Evolutionary conservation across 768 basidiomycete genomes (phyloP).

Genomic region (Suillus discolor): DNA sequence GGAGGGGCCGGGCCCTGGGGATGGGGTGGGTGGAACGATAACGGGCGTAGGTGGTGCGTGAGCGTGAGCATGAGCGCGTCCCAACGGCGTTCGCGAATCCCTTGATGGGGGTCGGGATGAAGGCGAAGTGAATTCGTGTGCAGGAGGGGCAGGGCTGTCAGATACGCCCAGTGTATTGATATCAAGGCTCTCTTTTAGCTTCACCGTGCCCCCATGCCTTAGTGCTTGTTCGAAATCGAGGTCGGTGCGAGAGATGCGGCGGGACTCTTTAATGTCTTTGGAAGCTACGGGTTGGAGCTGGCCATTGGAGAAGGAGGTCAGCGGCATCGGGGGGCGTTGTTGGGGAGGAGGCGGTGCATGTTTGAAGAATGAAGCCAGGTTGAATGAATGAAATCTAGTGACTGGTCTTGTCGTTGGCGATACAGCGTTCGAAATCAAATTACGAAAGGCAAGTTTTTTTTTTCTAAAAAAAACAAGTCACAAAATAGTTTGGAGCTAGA

Average conservation of each 20-base stretch:
- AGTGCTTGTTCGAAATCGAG: slow-evolving; percentile 83
- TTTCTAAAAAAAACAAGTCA: neutral
- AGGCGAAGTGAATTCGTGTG: slow-evolving; percentile 45
- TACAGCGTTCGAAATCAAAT: neutral
- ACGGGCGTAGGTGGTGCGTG: slow-evolving; percentile 45
- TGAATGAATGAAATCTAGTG: slow-evolving; percentile 27
- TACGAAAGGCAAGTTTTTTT: neutral
- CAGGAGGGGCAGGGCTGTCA: slow-evolving; percentile 43
- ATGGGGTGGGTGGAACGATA: slow-evolving; percentile 71
- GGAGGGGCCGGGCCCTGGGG: slow-evolving; percentile 41
- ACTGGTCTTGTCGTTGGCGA: neutral
- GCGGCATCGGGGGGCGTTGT: slow-evolving; percentile 42
- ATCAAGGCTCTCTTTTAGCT: slow-evolving; percentile 72
- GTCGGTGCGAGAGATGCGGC: slow-evolving; percentile 72
- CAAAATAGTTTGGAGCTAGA: neutral
- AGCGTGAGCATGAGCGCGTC: slow-evolving; percentile 27
- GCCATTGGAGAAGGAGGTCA: slow-evolving; percentile 49
- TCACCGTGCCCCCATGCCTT: slow-evolving; percentile 63
- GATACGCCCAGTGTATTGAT: slow-evolving; percentile 65
- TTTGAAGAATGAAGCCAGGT: slow-evolving; percentile 69
- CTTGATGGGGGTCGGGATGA: slow-evolving; percentile 38
- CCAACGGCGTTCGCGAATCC: slow-evolving; percentile 36
- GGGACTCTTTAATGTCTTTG: slow-evolving; percentile 46
- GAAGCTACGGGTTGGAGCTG: slow-evolving; percentile 58
- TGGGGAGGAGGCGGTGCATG: slow-evolving; percentile 47